phyloP scores from a whole-genome alignment of 352 stramenopile genomes.

The Stramenopiles sp. region DNA sequence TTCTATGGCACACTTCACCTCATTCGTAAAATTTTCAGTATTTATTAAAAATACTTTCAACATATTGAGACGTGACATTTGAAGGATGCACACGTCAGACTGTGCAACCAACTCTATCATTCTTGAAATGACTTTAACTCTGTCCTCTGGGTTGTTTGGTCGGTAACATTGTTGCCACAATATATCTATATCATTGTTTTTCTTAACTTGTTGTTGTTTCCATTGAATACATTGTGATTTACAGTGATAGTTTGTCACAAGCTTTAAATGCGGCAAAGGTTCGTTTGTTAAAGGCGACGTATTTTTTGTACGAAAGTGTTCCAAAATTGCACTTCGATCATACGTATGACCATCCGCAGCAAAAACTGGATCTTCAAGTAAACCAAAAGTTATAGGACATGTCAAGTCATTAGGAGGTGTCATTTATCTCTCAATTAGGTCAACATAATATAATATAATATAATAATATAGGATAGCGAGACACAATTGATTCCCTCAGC shows the following conservation, averaged over 20 bases:
- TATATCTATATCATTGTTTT: background rate
- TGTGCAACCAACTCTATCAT: no score
- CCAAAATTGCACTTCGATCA: conserved; percentile 51
- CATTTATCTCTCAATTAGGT: no score
- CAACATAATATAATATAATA: no score
- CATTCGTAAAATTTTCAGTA: no score
- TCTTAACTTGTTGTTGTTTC: conserved; percentile 10
- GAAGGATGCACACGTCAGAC: no score
- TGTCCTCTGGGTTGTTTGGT: no score
- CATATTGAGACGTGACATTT: no score
- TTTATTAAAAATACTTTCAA: no score
- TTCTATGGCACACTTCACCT: no score
- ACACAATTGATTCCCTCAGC: no score
- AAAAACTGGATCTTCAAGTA: conserved; percentile 80
- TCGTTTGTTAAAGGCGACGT: conserved; percentile 34
- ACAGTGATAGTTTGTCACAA: conserved; percentile 18
- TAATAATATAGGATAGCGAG: no score
- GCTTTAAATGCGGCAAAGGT: conserved; percentile 19
- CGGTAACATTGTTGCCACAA: background rate
- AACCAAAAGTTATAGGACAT: conserved; percentile 62
- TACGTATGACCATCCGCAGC: conserved; percentile 85
- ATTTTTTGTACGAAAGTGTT: conserved; percentile 47
- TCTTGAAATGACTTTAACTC: no score
- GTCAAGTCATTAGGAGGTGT: conserved; percentile 12
- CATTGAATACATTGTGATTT: conserved; percentile 11